Percentiles rank a stretch among this genome's conserved stretches.
These are phyloP conservation scores for Leucosporidium yakuticum DNA, from an alignment of 768 basidiomycete genomes.

Conservation along the genomic window DNA sequence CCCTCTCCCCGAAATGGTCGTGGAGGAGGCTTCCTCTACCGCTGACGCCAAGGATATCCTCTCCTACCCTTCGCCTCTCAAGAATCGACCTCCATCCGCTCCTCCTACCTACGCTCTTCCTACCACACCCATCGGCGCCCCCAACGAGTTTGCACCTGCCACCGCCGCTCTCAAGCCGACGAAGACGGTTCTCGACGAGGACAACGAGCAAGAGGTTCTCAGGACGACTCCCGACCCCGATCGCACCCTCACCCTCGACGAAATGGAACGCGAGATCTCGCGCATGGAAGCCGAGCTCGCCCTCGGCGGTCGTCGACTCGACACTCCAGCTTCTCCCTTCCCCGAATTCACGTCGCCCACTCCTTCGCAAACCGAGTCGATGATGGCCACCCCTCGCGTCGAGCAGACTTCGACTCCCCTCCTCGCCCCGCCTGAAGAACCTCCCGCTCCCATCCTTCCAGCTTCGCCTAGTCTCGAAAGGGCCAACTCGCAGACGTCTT, in stretches of 20 bases:
- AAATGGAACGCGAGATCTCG: slow-evolving; percentile 30
- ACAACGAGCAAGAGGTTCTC: not conserved
- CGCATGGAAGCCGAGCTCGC: slow-evolving; percentile 27
- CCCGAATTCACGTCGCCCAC: not conserved
- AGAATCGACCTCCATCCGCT: not conserved
- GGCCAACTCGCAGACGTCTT: not conserved
- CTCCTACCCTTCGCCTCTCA: not conserved
- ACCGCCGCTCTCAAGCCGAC: not conserved
- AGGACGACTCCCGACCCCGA: not conserved
- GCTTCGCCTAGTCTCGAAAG: not conserved
- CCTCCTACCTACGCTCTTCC: not conserved
- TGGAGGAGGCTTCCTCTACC: no score
- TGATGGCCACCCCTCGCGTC: no score
- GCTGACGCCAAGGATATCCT: no score
- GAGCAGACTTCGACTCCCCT: not conserved
- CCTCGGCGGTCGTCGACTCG: not conserved
- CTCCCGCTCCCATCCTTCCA: not conserved
- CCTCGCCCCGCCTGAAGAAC: not conserved
- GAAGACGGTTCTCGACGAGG: not conserved
- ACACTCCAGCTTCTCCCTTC: not conserved
- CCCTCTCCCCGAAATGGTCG: no score
- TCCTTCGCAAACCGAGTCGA: not conserved
- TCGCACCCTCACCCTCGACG: slow-evolving; percentile 13
- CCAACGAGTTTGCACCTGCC: not conserved
- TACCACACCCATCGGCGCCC: not conserved